These are phyloP conservation scores for Ormosia emarginata DNA, from an alignment of 306 rosid species.

Conservation along the genomic window DNA sequence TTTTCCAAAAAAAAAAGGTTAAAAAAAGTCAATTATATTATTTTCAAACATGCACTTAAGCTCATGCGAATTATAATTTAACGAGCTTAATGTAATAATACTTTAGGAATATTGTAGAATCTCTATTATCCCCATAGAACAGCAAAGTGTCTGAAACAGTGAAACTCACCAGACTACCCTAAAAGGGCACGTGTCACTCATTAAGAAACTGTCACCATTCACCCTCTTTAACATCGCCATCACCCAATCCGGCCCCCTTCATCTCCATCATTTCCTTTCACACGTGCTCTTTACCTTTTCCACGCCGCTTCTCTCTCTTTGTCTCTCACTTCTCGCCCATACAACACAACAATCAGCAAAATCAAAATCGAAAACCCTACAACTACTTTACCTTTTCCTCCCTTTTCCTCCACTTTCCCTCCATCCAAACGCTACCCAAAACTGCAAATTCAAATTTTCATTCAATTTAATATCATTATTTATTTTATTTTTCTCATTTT, in stretches of 20 bases:
- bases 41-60: too few relatives aligned
- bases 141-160: background rate
- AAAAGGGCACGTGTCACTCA: constrained; percentile 47
- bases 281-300: constrained; percentile 63
- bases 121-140: too few relatives aligned
- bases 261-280: constrained; percentile 2
- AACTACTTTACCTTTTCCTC: background rate
- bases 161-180: constrained; percentile 8
- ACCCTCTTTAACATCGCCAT: constrained; percentile 20
- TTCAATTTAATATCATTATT: background rate
- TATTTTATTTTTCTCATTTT: background rate
- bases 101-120: too few relatives aligned
- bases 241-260: constrained; percentile 9
- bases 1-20: too few relatives aligned
- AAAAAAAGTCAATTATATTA: too few relatives aligned
- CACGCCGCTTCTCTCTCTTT: constrained; percentile 55
- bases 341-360: background rate
- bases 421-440: too few relatives aligned
- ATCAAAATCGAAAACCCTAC: constrained; percentile 28
- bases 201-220: background rate
- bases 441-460: background rate
- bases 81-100: too few relatives aligned
- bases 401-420: background rate
- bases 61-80: too few relatives aligned
- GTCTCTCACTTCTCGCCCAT: background rate